A percentile compares a stretch with the other conserved stretches of the same genome.
Conservation (phyloP, 2,329 filamentous ascomycete species). For the Alternaria brassicicola region DNA sequence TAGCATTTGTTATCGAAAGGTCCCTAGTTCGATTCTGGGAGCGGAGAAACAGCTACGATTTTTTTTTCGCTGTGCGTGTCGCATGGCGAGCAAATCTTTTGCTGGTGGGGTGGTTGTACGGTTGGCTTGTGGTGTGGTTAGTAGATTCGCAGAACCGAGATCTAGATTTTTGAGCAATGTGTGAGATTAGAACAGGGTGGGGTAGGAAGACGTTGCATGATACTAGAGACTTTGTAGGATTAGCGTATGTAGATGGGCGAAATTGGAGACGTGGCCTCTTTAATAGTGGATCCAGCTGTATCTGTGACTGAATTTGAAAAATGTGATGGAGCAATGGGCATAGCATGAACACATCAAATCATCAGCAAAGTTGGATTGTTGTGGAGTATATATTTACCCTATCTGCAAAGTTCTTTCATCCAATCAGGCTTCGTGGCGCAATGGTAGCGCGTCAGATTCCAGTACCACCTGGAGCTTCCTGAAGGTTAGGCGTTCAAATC, state of each 20-base stretch:
- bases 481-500: constrained; percentile 41
- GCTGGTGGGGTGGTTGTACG: background rate
- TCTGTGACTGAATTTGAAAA: background rate
- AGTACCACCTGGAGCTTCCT: constrained; percentile 30
- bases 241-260: background rate
- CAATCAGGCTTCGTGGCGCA: constrained; percentile 34
- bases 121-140: background rate
- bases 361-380: too few relatives aligned
- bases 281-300: background rate
- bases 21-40: constrained; percentile 41
- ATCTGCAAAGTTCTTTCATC: constrained; percentile 3
- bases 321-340: background rate
- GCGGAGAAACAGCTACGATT: constrained; percentile 32
- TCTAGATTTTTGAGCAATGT: background rate
- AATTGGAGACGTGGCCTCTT: background rate
- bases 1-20: constrained; percentile 44
- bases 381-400: background rate
- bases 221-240: background rate
- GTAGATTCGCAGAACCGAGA: background rate
- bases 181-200: background rate
- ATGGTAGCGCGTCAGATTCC: constrained; percentile 43
- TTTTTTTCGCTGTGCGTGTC: background rate
- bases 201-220: background rate
- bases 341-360: too few relatives aligned
- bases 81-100: background rate